phyloP scores from a whole-genome alignment of 352 stramenopile genomes.

The Blastocystis sp. region DNA sequence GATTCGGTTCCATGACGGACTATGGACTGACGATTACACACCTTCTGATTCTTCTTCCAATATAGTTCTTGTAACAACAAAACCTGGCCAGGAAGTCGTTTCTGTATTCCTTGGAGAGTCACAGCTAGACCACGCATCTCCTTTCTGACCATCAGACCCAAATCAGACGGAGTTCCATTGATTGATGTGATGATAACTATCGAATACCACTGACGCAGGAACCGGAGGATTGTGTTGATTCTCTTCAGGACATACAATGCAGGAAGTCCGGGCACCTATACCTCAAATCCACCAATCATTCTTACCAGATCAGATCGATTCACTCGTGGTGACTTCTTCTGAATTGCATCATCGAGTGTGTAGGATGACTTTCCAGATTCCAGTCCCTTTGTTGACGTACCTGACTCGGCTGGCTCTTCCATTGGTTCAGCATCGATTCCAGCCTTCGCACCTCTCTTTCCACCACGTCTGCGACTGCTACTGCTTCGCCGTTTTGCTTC shows the following conservation, averaged over 20 bases:
- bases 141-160: neutral
- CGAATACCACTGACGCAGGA: neutral
- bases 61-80: neutral
- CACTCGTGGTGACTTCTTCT: neutral
- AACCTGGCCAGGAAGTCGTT: neutral
- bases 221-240: neutral
- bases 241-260: neutral
- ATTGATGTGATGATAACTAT: no score
- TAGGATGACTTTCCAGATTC: neutral
- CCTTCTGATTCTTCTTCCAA: neutral
- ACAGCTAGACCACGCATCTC: neutral
- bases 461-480: neutral
- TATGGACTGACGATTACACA: neutral
- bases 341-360: neutral
- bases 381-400: no score
- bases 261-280: slow-evolving; percentile 18
- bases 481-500: neutral
- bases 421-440: neutral
- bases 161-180: neutral
- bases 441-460: neutral
- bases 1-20: neutral
- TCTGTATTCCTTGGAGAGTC: neutral
- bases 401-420: no score
- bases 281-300: neutral
- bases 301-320: neutral